These are phyloP conservation scores for Margaritispora aquatica DNA, from an alignment of 495 filamentous ascomycete genomes.

Conservation along the genomic window DNA sequence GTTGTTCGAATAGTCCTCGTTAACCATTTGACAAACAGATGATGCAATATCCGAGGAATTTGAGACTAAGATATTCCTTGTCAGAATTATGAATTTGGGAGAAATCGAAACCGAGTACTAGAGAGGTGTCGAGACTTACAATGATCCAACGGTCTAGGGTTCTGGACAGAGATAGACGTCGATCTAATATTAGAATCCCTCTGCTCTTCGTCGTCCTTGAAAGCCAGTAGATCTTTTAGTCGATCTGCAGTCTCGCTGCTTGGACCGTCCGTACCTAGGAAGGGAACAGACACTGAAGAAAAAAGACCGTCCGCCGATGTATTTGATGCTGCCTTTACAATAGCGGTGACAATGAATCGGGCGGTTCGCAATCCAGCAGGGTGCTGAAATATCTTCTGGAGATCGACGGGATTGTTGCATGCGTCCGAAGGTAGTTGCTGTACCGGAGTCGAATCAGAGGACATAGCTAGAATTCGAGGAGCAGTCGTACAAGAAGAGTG, in stretches of 20 bases:
- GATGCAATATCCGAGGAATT: background rate
- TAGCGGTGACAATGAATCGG: constrained; percentile 8
- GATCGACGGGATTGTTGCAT: constrained; percentile 2
- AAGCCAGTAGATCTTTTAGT: constrained; percentile 10
- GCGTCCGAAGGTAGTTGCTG: background rate
- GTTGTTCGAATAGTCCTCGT: background rate
- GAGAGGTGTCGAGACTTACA: background rate
- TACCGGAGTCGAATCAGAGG: background rate
- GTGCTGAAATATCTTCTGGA: constrained; percentile 14
- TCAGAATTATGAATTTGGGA: background rate
- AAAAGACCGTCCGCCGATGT: background rate
- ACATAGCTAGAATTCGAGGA: constrained; percentile 3
- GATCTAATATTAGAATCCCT: background rate
- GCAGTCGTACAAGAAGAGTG: background rate
- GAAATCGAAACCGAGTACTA: background rate
- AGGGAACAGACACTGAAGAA: constrained; percentile 3
- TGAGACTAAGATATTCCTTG: background rate
- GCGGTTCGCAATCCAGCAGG: constrained; percentile 18
- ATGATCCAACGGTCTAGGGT: background rate
- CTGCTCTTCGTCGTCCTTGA: constrained; percentile 1
- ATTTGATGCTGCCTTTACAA: background rate
- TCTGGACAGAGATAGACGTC: background rate
- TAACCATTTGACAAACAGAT: background rate
- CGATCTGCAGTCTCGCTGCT: constrained; percentile 1
- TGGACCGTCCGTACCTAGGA: background rate